Evolutionary conservation across 164 flowering plant species (phyloP).

Genomic region (Piper longum): DNA sequence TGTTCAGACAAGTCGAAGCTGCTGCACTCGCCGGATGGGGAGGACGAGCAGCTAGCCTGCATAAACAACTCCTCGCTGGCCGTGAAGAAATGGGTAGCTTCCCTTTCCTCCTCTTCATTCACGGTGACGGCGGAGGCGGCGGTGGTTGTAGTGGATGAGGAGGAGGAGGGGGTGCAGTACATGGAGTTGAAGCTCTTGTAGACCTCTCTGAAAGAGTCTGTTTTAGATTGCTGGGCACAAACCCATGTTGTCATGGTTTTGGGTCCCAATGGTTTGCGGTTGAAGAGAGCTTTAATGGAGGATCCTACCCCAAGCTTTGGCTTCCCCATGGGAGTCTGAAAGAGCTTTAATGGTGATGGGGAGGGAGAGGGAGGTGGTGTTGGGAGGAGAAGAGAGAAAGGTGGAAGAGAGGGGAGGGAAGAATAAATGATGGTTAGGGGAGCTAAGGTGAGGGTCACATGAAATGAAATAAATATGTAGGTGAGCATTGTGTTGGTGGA

Average conservation of each 20-base stretch:
- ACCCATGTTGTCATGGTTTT: conserved; percentile 8
- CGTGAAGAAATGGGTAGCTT: neutral
- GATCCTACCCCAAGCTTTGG: conserved; percentile 10
- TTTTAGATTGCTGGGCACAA: conserved; percentile 11
- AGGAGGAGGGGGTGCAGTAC: conserved; percentile 7
- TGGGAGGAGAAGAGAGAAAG: no score
- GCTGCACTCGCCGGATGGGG: neutral
- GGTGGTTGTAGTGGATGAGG: no score
- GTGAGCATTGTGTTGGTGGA: neutral
- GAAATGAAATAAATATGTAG: conserved; percentile 5
- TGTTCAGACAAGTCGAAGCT: neutral
- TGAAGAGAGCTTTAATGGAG: conserved; percentile 11
- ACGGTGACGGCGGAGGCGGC: neutral
- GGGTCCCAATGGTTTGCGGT: neutral
- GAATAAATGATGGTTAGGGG: neutral
- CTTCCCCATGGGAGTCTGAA: conserved; percentile 4
- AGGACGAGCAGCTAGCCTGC: conserved; percentile 4
- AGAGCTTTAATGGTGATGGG: conserved; percentile 1
- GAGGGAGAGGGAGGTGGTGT: neutral
- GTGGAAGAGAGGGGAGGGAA: neutral
- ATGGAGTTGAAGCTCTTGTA: conserved; percentile 9
- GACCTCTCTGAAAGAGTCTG: conserved; percentile 12
- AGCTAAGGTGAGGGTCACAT: neutral
- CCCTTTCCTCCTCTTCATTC: conserved; percentile 2
- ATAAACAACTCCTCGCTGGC: conserved; percentile 2